Percentiles rank a stretch among this genome's conserved stretches.
These are phyloP conservation scores for Phytomonas sp. DNA, from an alignment of 208 protist species.

Conservation along the genomic window DNA sequence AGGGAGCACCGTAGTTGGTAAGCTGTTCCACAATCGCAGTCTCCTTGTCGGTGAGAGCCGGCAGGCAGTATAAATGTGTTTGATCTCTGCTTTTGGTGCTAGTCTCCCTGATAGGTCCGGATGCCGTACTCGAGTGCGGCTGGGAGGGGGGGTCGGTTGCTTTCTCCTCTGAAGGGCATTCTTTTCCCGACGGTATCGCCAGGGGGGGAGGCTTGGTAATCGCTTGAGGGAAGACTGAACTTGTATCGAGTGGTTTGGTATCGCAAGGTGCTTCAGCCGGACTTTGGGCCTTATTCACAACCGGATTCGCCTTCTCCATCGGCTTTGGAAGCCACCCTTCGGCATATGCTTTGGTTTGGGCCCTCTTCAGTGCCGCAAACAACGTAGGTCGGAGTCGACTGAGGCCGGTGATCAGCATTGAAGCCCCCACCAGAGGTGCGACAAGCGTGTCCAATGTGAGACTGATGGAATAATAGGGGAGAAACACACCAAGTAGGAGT, in stretches of 20 bases:
- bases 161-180: background rate
- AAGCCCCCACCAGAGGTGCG: background rate
- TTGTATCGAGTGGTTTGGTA: background rate
- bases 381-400: background rate
- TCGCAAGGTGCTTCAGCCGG: background rate
- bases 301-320: background rate
- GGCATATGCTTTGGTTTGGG: background rate
- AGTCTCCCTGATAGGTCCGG: background rate
- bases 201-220: background rate
- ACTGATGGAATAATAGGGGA: background rate
- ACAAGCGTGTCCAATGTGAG: background rate
- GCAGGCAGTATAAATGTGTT: conserved; percentile 13
- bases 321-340: background rate
- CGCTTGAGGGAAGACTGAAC: background rate
- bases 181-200: background rate
- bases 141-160: too few relatives aligned
- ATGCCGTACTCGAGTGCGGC: background rate
- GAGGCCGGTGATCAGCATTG: background rate
- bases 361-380: background rate
- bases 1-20: conserved; percentile 21
- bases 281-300: background rate
- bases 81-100: background rate
- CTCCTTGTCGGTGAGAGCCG: conserved; percentile 14
- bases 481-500: background rate
- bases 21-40: conserved; percentile 16